phyloP scores from a whole-genome alignment of 1,139 yeast genomes.

The Kluyveromyces marxianus region DNA sequence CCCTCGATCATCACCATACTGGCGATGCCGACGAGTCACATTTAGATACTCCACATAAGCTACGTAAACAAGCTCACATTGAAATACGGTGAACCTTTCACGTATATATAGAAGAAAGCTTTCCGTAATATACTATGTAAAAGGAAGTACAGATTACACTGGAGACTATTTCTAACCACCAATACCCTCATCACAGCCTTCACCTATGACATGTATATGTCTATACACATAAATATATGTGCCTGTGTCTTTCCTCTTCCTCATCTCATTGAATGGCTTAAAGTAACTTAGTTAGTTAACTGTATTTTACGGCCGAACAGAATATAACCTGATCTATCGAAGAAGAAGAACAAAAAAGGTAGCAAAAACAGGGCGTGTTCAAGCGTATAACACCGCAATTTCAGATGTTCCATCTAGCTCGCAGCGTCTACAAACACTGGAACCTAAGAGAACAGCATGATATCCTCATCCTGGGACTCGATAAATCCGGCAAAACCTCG shows the following conservation, averaged over 20 bases:
- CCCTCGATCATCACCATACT: not conserved
- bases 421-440: constrained; percentile 49
- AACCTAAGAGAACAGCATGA: constrained; percentile 61
- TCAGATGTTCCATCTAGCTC: constrained; percentile 57
- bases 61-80: not conserved
- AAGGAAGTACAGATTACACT: too few species aligned
- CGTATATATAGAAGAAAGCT: not conserved
- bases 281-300: too few species aligned
- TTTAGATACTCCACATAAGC: not conserved
- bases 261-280: too few species aligned
- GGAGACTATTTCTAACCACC: too few species aligned
- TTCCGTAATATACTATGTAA: not conserved
- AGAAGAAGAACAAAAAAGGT: not conserved
- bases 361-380: not conserved
- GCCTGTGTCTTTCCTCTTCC: too few species aligned
- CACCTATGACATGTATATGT: too few species aligned
- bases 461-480: constrained; percentile 78
- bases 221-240: too few species aligned
- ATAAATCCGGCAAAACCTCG: constrained; percentile 94
- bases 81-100: not conserved
- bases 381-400: not conserved
- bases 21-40: not conserved
- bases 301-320: too few species aligned
- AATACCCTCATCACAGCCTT: too few species aligned
- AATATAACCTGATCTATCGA: not conserved